phyloP scores from a whole-genome alignment of 2,329 filamentous ascomycete species.

The Paecilomyces sp. region DNA sequence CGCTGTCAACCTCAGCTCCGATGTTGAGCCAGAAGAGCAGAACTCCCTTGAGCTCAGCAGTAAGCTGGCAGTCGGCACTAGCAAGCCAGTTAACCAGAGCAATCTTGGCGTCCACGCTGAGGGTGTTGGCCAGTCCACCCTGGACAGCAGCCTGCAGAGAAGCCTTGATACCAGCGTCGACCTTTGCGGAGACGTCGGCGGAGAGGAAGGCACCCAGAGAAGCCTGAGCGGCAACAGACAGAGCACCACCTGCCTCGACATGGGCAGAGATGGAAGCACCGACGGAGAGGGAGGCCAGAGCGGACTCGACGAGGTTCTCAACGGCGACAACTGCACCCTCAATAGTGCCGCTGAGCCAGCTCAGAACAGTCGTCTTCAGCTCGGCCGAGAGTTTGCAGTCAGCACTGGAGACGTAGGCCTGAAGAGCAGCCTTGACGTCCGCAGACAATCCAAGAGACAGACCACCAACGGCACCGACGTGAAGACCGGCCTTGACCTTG shows the following conservation, averaged over 20 bases:
- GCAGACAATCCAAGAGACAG: slow-evolving; percentile 19
- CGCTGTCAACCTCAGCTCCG: slow-evolving; percentile 17
- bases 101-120: slow-evolving; percentile 22
- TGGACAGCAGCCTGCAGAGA: slow-evolving; percentile 20
- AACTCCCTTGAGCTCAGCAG: slow-evolving; percentile 29
- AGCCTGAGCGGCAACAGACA: slow-evolving; percentile 20
- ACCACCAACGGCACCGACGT: slow-evolving; percentile 27
- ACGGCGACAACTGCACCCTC: slow-evolving; percentile 20
- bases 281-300: slow-evolving; percentile 23
- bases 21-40: slow-evolving; percentile 30
- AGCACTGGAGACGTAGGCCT: slow-evolving; percentile 19
- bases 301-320: slow-evolving; percentile 18
- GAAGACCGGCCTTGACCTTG: slow-evolving; percentile 24
- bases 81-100: slow-evolving; percentile 26
- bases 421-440: slow-evolving; percentile 24
- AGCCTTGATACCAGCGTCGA: slow-evolving; percentile 21
- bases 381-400: slow-evolving; percentile 19
- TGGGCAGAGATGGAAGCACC: slow-evolving; percentile 23
- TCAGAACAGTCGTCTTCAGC: slow-evolving; percentile 22
- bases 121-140: slow-evolving; percentile 19
- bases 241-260: slow-evolving; percentile 21
- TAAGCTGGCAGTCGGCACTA: slow-evolving; percentile 22
- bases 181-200: slow-evolving; percentile 15
- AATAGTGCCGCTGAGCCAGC: slow-evolving; percentile 24
- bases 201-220: slow-evolving; percentile 26